phyloP scores from a whole-genome alignment of 208 protist species.

The Acanthamoeba royreba region DNA sequence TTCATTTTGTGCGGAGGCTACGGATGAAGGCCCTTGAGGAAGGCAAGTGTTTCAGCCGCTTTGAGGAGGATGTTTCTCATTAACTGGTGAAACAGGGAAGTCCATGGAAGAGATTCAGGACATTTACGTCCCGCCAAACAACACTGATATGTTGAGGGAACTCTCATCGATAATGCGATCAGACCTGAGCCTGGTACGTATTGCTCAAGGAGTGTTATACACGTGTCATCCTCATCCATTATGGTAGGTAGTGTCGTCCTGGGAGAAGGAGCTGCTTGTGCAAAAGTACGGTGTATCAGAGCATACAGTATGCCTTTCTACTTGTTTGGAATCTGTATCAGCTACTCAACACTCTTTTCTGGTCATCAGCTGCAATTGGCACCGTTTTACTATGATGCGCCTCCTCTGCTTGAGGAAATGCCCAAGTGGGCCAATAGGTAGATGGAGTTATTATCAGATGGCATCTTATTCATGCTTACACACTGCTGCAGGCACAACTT shows the following conservation, averaged over 20 bases:
- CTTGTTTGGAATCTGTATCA: not conserved
- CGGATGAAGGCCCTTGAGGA: not conserved
- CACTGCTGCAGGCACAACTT: not conserved
- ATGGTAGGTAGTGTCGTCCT: not conserved
- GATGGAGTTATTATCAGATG: not conserved
- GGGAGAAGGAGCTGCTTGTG: not conserved
- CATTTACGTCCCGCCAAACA: not conserved
- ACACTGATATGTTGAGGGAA: not conserved
- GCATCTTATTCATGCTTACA: not conserved
- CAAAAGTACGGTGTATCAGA: not conserved
- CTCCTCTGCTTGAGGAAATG: not conserved
- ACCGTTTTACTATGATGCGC: not conserved
- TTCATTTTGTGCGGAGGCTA: not conserved
- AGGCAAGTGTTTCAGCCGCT: not conserved
- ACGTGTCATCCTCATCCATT: not conserved
- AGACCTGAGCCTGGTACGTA: not conserved
- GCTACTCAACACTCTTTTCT: not conserved
- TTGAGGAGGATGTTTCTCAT: not conserved
- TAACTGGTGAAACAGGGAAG: not conserved
- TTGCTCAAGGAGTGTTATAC: not conserved
- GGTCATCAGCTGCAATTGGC: not conserved
- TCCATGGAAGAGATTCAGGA: not conserved
- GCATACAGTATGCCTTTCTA: not conserved
- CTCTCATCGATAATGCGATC: constrained; percentile 11
- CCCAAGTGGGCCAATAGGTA: not conserved